Evolutionary conservation across 345 rosid genomes (phyloP).

Genomic region (Odontarrhena argentea): DNA sequence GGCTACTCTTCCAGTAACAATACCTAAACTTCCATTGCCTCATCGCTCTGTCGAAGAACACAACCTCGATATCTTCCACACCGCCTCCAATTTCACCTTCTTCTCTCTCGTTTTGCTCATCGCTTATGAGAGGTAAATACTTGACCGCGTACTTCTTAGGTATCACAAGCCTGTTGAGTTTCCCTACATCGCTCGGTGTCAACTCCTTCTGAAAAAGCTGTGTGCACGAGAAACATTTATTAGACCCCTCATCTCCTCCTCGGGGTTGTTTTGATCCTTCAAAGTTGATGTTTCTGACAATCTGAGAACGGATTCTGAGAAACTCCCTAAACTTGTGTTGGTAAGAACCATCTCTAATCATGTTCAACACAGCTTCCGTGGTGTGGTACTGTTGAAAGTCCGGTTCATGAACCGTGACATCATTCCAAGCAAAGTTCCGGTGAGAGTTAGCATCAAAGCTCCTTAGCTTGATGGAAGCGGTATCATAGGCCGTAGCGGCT

Average conservation of each 20-base stretch:
- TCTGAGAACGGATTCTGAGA: constrained; percentile 34
- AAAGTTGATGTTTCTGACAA: constrained; percentile 9
- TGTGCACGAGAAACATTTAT: constrained; percentile 32
- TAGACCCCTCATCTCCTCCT: constrained; percentile 22
- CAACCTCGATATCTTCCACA: constrained; percentile 46
- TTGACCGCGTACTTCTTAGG: constrained; percentile 72
- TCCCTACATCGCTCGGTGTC: constrained; percentile 89
- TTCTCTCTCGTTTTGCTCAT: constrained; percentile 23
- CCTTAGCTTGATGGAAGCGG: constrained; percentile 58
- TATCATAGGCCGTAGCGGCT: constrained; percentile 72
- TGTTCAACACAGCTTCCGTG: constrained; percentile 51
- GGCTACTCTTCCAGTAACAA: constrained; percentile 91
- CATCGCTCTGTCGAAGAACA: constrained; percentile 68
- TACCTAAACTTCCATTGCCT: constrained; percentile 76
- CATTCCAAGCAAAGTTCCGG: constrained; percentile 64
- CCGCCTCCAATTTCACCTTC: neutral
- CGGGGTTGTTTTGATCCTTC: constrained; percentile 27
- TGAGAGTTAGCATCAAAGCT: constrained; percentile 47
- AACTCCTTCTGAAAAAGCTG: constrained; percentile 70
- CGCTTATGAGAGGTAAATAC: constrained; percentile 51
- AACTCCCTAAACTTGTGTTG: constrained; percentile 52
- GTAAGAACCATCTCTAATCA: constrained; percentile 74
- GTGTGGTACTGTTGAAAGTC: constrained; percentile 47
- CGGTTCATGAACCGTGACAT: constrained; percentile 48
- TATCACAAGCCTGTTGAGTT: constrained; percentile 81